Conservation (phyloP, 1,284 basidiomycete species). For the Boletus calvinii region DNA sequence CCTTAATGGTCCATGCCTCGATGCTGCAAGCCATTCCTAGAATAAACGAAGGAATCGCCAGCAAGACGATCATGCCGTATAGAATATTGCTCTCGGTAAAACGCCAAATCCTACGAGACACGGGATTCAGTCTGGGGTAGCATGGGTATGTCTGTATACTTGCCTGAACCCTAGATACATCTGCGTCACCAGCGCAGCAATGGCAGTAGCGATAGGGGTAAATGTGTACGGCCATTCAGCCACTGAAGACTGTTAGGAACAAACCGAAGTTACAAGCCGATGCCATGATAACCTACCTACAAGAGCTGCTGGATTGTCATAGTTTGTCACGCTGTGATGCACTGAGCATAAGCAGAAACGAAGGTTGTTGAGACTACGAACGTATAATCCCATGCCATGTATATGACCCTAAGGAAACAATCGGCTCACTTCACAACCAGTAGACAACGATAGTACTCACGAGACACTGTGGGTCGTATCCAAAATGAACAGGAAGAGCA, state of each 20-base stretch:
- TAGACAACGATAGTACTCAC: constrained; percentile 7
- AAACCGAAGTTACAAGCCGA: not conserved
- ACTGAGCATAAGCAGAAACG: not conserved
- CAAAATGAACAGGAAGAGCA: constrained; percentile 41
- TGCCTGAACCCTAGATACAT: constrained; percentile 11
- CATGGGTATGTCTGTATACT: no score
- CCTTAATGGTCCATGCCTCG: constrained; percentile 37
- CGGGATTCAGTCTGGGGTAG: no score
- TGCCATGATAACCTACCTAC: constrained; percentile 6
- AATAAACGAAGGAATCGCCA: constrained; percentile 37
- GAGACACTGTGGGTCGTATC: constrained; percentile 45
- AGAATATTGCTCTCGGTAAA: constrained; percentile 39
- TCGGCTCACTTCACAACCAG: not conserved
- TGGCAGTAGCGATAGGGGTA: constrained; percentile 44
- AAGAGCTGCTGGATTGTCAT: constrained; percentile 13
- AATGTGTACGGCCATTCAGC: constrained; percentile 42
- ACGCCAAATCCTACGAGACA: constrained; percentile 25
- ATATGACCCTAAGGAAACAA: constrained; percentile 13
- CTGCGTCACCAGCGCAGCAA: constrained; percentile 46
- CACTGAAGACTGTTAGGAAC: constrained; percentile 15
- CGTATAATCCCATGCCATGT: constrained; percentile 21
- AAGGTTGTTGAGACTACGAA: not conserved
- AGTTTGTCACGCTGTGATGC: constrained; percentile 16
- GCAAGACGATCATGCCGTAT: constrained; percentile 31
- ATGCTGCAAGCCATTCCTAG: constrained; percentile 41